A percentile compares a stretch with the other conserved stretches of the same genome.
Conservation (phyloP, 345 rosid species). For the Psidium guajava region DNA sequence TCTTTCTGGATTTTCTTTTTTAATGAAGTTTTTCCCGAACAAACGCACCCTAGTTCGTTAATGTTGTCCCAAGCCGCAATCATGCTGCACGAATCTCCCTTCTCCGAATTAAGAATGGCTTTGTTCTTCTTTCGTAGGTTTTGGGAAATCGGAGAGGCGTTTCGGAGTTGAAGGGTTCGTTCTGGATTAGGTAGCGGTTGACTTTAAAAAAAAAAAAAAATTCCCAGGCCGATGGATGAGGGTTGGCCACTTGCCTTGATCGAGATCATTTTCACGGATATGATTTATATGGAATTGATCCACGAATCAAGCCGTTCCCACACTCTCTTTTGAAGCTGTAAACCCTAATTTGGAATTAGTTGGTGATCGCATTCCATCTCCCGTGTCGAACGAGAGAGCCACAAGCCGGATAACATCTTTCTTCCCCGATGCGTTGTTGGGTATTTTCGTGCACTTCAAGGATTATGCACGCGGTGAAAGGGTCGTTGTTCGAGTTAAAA, state of each 20-base stretch:
- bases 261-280: background rate
- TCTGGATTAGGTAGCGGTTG: slow-evolving; percentile 4
- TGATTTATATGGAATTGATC: background rate
- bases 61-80: background rate
- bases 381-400: background rate
- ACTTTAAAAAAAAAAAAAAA: background rate
- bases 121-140: no score
- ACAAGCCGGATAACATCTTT: background rate
- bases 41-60: background rate
- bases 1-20: no score
- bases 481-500: background rate
- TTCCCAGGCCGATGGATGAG: background rate
- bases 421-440: background rate
- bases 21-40: no score
- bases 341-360: background rate
- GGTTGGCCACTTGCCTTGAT: slow-evolving; percentile 11
- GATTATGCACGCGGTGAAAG: background rate
- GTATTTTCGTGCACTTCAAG: background rate
- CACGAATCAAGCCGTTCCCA: background rate
- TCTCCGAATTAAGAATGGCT: background rate
- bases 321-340: background rate
- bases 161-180: background rate
- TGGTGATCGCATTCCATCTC: background rate
- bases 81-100: background rate
- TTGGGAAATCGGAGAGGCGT: background rate